A percentile compares a stretch with the other conserved stretches of the same genome.
These are phyloP conservation scores for Intubia oerlemansii DNA, from an alignment of 2,329 filamentous ascomycete species.

Conservation along the genomic window DNA sequence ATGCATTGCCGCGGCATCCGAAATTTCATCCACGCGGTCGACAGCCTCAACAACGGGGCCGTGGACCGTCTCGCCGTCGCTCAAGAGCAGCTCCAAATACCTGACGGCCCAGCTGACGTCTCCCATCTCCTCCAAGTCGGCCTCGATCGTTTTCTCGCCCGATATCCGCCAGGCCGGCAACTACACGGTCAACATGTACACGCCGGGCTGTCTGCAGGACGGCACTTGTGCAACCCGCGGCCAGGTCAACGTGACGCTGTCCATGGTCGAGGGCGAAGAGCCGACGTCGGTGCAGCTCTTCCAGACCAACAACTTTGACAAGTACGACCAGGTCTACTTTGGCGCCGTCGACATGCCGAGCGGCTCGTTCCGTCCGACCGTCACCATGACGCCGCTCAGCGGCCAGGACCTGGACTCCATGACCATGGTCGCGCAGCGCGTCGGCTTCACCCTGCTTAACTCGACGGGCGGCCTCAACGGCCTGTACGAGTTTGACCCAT, in stretches of 20 bases:
- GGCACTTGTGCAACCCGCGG: conserved; percentile 56
- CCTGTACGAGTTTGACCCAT: conserved; percentile 71
- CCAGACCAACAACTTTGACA: conserved; percentile 91
- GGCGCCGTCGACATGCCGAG: conserved; percentile 63
- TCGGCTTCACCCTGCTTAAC: conserved; percentile 55
- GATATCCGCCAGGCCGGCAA: conserved; percentile 78
- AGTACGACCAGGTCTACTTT: conserved; percentile 83
- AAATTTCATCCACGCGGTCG: conserved; percentile 24
- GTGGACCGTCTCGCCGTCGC: conserved; percentile 50
- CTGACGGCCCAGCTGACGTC: conserved; percentile 43
- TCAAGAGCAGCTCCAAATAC: conserved; percentile 53
- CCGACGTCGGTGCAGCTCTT: conserved; percentile 36
- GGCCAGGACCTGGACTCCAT: conserved; percentile 40
- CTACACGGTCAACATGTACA: conserved; percentile 81
- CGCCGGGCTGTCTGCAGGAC: conserved; percentile 73
- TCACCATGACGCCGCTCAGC: conserved; percentile 52
- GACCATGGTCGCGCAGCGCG: conserved; percentile 72
- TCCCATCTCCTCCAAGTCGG: conserved; percentile 32
- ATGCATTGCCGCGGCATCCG: conserved; percentile 42
- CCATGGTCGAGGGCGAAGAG: conserved; percentile 22
- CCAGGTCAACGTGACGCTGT: conserved; percentile 48
- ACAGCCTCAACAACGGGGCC: conserved; percentile 47
- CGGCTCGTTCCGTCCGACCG: conserved; percentile 51
- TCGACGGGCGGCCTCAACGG: conserved; percentile 71
- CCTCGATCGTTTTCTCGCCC: conserved; percentile 58